Base-by-base conservation (phyloP, 768 basidiomycete species). In the Lactarius hatsudake region DNA sequence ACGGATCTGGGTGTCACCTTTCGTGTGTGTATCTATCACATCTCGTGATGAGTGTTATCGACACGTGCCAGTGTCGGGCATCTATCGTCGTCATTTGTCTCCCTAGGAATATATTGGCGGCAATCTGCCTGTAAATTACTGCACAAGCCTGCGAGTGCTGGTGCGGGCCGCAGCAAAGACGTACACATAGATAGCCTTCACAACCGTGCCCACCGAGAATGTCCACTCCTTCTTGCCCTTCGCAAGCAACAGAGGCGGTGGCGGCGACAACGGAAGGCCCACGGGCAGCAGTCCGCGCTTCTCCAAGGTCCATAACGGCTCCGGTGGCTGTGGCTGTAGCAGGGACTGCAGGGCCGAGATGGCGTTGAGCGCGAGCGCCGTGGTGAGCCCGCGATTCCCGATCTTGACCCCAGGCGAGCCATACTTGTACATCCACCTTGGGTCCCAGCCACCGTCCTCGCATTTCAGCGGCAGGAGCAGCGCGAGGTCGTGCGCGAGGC, bases 351-450 rank as follows among this genome's bases (percentile, higher is more conserved):
- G 71, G 2, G 74, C 74, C 58, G 78, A 74, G 48, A 86, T 78
- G 9, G 85, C 85, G 43, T 81, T 82, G 66, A 86, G 73, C 15
- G 85, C 84, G 30, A 86, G 70, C 1, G 84, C 84, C 28, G 85
- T 86, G 2, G 81, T 81, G 26, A 86, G 75, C 0, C 86, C 85
- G 7, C 82, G 79, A 73, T 86, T 86, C 15, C 83, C 82, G 34
- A 87, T 83, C 59, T 75, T 78, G 59, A 84, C 73, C 0, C 79
- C 81, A 0, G 82, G 79, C 0, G 78, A 77, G 5, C 83, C 83
- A 64, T 82, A 85, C 73, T 81, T 83, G 76, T 84, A 87, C 23
- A 87, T 76, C 83, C 84, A 86, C 1, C 86, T 81, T 10, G 77
- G 77, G 28, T 78, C 80, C 83, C 83, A 87, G 4, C 83, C 81